Evolutionary conservation across 345 rosid genomes (phyloP), one percentile per base, ranked within the genome.

Genomic region (Eucalyptus polyanthemos): DNA sequence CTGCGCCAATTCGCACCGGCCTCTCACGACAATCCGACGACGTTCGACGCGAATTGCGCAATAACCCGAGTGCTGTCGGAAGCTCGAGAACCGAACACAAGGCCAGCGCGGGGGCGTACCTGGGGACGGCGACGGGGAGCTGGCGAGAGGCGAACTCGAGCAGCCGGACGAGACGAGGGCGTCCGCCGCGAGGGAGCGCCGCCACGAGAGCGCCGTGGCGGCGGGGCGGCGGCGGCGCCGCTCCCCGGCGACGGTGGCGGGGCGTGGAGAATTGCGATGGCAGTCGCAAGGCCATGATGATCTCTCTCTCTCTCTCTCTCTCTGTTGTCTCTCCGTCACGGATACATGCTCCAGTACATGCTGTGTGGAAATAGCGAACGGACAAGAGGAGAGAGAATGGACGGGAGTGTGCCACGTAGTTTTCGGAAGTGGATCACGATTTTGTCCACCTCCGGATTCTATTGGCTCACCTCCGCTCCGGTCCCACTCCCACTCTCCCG

Each of bases 251-350:
- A 83, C 69, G 86, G 80, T 89, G 90, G 90, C 90, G 91, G 80
- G 93, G 94, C 86, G 92, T 91, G 44, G 89, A 88, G 49, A 96
- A 89, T 88, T 93, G 97, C 88, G 97, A 88, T 54, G 95, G 94
- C 21, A 95, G 93, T 62, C 95, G 93, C 67, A 90, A 88, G 54
- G 97, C 97, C 97, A 94, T 94, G 89, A 65, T 21, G 72, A 27
- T 25, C 12, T 67, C 62, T 40, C 80, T 88, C 50, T 80, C 29
- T 67, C 29, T 50, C 42, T 45, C 51, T 87, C 87, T 72, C 51
- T 54, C n/a, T 29, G 6, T 31, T n/a, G n/a, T n/a, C n/a, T n/a
- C n/a, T n/a, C n/a, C n/a, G 15, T 7, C 21, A 9, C 67, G 4
- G 45, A 45, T 47, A 31, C 89, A 56, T 56, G 69, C 47, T 62